These are phyloP conservation scores for Tylopilus intermedius DNA, from an alignment of 768 basidiomycete genomes.

Conservation along the genomic window DNA sequence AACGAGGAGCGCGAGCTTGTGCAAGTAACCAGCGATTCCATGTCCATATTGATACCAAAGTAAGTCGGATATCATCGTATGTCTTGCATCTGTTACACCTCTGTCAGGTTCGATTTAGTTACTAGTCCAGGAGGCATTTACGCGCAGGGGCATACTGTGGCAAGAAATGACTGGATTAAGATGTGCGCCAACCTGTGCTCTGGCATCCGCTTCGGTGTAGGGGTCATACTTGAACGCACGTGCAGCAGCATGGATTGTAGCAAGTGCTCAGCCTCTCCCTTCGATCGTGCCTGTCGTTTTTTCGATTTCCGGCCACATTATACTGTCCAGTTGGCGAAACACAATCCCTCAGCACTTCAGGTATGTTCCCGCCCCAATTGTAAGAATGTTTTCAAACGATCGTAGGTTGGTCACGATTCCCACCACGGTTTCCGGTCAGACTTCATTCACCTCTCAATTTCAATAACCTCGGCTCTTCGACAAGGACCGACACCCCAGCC, in stretches of 20 bases:
- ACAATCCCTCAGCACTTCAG: slow-evolving; percentile 38
- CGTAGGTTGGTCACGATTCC: slow-evolving; percentile 58
- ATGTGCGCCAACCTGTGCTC: slow-evolving; percentile 79
- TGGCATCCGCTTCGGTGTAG: slow-evolving; percentile 84
- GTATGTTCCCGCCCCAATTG: slow-evolving; percentile 30
- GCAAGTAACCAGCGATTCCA: slow-evolving; percentile 75
- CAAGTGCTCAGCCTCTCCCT: slow-evolving; percentile 54
- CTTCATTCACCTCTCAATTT: slow-evolving; percentile 88
- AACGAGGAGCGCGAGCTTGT: slow-evolving; percentile 75
- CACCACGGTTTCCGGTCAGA: slow-evolving; percentile 88
- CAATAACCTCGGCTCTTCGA: slow-evolving; percentile 63
- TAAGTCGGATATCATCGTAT: slow-evolving; percentile 35
- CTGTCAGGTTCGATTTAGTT: slow-evolving; percentile 19
- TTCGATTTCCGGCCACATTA: slow-evolving; percentile 83
- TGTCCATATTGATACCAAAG: slow-evolving; percentile 84
- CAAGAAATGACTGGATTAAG: slow-evolving; percentile 48
- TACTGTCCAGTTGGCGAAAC: slow-evolving; percentile 59
- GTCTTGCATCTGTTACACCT: slow-evolving; percentile 1
- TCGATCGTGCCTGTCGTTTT: slow-evolving; percentile 73
- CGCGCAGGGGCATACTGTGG: slow-evolving; percentile 18
- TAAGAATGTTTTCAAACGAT: not conserved
- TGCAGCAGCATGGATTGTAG: slow-evolving; percentile 62
- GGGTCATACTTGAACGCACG: slow-evolving; percentile 75
- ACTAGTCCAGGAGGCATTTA: slow-evolving; percentile 8
- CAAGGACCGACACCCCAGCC: slow-evolving; percentile 28